Base-by-base conservation (phyloP, 306 rosid genomes). In the Hippophae gyantsensis region DNA sequence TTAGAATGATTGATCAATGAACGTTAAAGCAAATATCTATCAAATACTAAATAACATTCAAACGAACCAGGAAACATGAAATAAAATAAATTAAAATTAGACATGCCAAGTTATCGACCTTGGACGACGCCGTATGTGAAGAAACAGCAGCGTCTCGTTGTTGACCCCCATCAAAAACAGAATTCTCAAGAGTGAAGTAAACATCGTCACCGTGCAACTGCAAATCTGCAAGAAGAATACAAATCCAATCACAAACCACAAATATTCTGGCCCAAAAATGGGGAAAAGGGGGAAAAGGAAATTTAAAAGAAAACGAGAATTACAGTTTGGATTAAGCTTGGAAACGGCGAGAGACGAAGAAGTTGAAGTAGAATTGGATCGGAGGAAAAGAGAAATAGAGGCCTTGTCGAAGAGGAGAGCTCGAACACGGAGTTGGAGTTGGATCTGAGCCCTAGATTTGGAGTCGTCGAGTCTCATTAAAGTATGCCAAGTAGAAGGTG, bases 401-500 rank as follows among this genome's bases (percentile, higher is more conserved):
- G 98, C 95, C 69, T 92, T 92, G 71, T 92, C 98, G 78, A 87
- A 92, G 58, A 92, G 84, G 59, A 92, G 98, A 0, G 98, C 96
- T 11, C 98, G 92, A 42, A 78, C 98, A 45, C 96, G 64, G 70
- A 92, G 92, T 43, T 87, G 98, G 47, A 92, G 95, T 7, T 73
- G 84, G 66, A 85, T 66, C 71, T 78, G 93, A 58, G 84, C 79
- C 76, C 84, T 80, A 68, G 97, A 74, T 70, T 84, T 83, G 70
- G 95, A 71, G 42, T 76, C 78, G 70, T 84, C 82, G 63, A 69
- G 47, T 49, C 79, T 55, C 81, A 92, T 74, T 77, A 90, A 90
- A 10, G 94, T 69, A 14, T 90, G 83, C 97, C 97, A 90, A 0
- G 89, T 43, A 42, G 98, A 68, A 52, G 89, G 84, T 3, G 96